Percentiles rank a stretch among this genome's conserved stretches.
These are phyloP conservation scores for Gaeumannomyces sp. DNA, from an alignment of 2,329 filamentous ascomycete species.

Conservation along the genomic window DNA sequence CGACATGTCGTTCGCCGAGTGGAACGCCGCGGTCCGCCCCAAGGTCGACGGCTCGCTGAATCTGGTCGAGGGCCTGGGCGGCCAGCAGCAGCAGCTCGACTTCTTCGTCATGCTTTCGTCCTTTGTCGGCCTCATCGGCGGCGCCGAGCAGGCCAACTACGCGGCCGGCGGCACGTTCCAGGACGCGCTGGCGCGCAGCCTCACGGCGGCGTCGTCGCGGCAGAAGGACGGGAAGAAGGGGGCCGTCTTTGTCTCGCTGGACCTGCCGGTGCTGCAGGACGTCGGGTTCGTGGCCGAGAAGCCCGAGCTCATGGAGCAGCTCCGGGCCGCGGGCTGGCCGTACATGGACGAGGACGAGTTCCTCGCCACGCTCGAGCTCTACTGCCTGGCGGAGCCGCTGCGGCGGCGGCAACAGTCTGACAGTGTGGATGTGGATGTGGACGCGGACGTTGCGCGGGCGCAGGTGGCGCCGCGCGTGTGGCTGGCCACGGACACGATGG, in stretches of 20 bases:
- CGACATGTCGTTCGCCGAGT: constrained; percentile 8
- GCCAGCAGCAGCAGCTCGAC: constrained; percentile 17
- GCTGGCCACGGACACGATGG: constrained; percentile 9
- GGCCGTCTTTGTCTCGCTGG: neutral
- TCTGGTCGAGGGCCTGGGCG: constrained; percentile 16
- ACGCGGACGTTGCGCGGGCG: neutral
- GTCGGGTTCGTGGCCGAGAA: constrained; percentile 11
- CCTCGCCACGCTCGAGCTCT: constrained; percentile 9
- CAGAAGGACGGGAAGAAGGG: neutral
- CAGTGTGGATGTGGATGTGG: no score
- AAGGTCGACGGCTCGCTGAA: constrained; percentile 17
- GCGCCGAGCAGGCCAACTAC: constrained; percentile 32
- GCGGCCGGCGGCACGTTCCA: constrained; percentile 32
- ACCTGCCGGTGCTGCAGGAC: constrained; percentile 9
- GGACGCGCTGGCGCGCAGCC: constrained; percentile 14
- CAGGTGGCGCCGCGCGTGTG: constrained; percentile 10
- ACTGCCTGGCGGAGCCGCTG: constrained; percentile 4
- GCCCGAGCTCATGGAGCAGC: constrained; percentile 8
- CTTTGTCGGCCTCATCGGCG: constrained; percentile 29
- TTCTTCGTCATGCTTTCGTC: constrained; percentile 38
- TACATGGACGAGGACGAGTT: constrained; percentile 15
- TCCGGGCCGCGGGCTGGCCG: constrained; percentile 11
- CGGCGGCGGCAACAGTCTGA: neutral
- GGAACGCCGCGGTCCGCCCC: constrained; percentile 8
- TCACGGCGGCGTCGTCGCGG: neutral